These are phyloP conservation scores for Monosporascus sp. DNA, from an alignment of 2,329 filamentous ascomycete genomes.

Conservation along the genomic window DNA sequence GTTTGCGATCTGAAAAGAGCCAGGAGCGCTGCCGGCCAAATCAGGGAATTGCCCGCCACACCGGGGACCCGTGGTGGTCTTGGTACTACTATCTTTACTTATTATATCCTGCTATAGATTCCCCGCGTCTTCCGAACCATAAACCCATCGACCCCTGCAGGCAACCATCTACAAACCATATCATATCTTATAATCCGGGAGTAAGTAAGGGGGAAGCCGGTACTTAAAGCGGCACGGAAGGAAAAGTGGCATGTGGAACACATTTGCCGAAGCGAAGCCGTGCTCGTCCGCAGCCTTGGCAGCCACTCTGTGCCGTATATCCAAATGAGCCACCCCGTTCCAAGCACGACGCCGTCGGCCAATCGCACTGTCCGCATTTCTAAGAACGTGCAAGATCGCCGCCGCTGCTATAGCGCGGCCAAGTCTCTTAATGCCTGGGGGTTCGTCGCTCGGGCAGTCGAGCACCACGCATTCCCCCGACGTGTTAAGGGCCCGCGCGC, in stretches of 20 bases:
- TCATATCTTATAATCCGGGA: not conserved
- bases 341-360: not conserved
- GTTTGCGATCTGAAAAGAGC: not conserved
- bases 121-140: not conserved
- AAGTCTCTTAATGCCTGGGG: not conserved
- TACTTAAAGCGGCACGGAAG: not conserved
- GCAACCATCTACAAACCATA: not conserved
- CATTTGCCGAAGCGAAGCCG: not conserved
- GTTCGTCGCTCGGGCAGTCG: not conserved
- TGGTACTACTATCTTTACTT: not conserved
- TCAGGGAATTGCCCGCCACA: not conserved
- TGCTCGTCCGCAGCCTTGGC: not conserved
- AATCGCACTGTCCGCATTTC: not conserved
- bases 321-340: not conserved
- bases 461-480: not conserved
- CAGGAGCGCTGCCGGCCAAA: not conserved
- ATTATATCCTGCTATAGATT: not conserved
- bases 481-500: not conserved
- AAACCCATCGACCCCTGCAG: not conserved
- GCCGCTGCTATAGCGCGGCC: not conserved
- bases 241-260: not conserved
- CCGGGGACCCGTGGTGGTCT: not conserved
- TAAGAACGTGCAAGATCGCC: not conserved
- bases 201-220: not conserved
- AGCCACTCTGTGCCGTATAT: not conserved